These are phyloP conservation scores for Epichloe uncinata DNA, from an alignment of 2,329 filamentous ascomycete species.

Conservation along the genomic window DNA sequence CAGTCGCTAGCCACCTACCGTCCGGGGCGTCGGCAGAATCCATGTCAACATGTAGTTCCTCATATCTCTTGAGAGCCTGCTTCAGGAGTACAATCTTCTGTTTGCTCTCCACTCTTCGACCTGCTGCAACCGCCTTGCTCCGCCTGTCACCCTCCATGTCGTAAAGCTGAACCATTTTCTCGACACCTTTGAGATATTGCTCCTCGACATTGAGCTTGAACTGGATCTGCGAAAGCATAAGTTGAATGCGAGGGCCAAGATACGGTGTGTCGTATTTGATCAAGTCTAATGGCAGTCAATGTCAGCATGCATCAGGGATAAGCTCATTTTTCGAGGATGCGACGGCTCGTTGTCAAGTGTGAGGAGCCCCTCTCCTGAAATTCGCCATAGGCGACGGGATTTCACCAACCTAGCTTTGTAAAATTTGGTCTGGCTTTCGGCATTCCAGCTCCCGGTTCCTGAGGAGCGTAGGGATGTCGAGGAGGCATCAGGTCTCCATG, in stretches of 20 bases:
- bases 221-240: conserved; percentile 96
- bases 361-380: background rate
- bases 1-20: conserved; percentile 41
- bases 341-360: background rate
- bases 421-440: conserved; percentile 78
- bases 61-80: conserved; percentile 91
- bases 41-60: conserved; percentile 91
- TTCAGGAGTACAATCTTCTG: conserved; percentile 95
- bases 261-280: conserved; percentile 98
- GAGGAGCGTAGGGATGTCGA: conserved; percentile 61
- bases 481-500: conserved; percentile 68
- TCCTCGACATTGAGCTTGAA: conserved; percentile 99
- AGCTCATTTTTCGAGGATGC: background rate
- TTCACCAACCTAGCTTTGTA: conserved; percentile 74
- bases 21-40: conserved; percentile 66
- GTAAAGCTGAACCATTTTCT: conserved; percentile 98
- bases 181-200: conserved; percentile 96
- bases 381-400: background rate
- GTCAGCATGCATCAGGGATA: background rate
- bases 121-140: conserved; percentile 85
- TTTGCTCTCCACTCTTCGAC: conserved; percentile 81
- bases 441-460: conserved; percentile 48
- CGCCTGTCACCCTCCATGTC: conserved; percentile 95
- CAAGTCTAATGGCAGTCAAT: conserved; percentile 48
- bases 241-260: conserved; percentile 91